Conservation (phyloP, 2,329 filamentous ascomycete species). For the Mariannaea elegans region DNA sequence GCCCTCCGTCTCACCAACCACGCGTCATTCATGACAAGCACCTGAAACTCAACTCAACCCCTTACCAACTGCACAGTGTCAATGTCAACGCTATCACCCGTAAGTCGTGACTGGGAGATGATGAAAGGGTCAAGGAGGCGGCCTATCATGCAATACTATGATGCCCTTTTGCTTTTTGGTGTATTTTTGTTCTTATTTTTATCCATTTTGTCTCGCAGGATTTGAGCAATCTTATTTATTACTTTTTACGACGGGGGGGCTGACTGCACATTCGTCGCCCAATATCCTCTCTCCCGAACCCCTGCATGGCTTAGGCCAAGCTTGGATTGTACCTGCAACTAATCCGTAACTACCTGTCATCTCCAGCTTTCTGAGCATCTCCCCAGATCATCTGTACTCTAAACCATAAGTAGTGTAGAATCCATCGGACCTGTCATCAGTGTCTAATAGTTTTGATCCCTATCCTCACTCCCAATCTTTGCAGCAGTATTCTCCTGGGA, state of each 20-base stretch:
- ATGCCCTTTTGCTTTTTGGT: neutral
- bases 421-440: neutral
- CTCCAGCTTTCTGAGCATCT: neutral
- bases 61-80: neutral
- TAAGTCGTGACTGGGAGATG: neutral
- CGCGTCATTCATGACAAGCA: conserved; percentile 6
- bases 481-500: neutral
- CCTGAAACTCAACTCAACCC: conserved; percentile 19
- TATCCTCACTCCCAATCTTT: neutral
- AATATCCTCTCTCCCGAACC: neutral
- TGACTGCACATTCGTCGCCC: neutral
- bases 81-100: neutral
- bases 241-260: neutral
- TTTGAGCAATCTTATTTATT: neutral
- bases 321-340: no score
- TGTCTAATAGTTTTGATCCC: neutral
- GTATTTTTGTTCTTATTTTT: neutral
- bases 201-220: neutral
- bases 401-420: neutral
- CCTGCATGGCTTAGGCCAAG: neutral
- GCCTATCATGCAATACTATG: neutral
- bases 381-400: neutral
- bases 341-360: no score
- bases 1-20: conserved; percentile 8
- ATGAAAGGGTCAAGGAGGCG: neutral